Conservation (phyloP, 306 rosid genomes). For the Oemleria cerasiformis region DNA sequence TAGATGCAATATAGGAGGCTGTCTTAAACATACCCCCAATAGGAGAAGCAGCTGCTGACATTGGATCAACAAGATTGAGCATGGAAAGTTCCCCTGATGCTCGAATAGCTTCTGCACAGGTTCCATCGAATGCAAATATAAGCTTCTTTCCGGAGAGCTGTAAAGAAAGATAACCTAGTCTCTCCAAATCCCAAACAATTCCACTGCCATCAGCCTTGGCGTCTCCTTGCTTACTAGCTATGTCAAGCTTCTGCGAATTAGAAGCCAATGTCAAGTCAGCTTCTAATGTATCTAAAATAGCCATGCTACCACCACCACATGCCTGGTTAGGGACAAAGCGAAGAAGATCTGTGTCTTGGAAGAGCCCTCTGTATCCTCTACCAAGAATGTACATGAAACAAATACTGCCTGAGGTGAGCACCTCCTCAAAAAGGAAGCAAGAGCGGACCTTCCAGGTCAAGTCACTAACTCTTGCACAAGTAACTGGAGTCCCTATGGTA, state of each 20-base stretch:
- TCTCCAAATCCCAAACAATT: conserved; percentile 99
- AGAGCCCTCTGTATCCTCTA: conserved; percentile 96
- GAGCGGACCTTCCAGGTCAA: conserved; percentile 92
- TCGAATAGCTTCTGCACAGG: conserved; percentile 66
- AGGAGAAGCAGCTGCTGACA: conserved; percentile 99
- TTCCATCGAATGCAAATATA: conserved; percentile 97
- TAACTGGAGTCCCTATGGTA: conserved; percentile 77
- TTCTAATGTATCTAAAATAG: conserved; percentile 92
- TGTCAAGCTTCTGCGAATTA: conserved; percentile 72
- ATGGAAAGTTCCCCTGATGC: conserved; percentile 80
- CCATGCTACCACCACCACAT: conserved; percentile 98
- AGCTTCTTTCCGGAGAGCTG: conserved; percentile 97
- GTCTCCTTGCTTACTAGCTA: conserved; percentile 62
- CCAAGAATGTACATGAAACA: conserved; percentile 98
- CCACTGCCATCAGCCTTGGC: conserved; percentile 94
- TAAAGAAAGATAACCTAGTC: conserved; percentile 80
- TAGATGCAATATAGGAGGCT: conserved; percentile 11
- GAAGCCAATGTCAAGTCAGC: conserved; percentile 65
- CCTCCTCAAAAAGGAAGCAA: conserved; percentile 98
- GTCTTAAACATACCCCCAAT: conserved; percentile 84
- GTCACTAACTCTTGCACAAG: conserved; percentile 72
- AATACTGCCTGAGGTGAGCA: conserved; percentile 82
- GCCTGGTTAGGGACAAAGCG: conserved; percentile 97
- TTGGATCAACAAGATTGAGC: conserved; percentile 97
- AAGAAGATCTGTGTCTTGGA: conserved; percentile 95